Base-by-base conservation (phyloP, 768 basidiomycete species). In the Galerina marginata region DNA sequence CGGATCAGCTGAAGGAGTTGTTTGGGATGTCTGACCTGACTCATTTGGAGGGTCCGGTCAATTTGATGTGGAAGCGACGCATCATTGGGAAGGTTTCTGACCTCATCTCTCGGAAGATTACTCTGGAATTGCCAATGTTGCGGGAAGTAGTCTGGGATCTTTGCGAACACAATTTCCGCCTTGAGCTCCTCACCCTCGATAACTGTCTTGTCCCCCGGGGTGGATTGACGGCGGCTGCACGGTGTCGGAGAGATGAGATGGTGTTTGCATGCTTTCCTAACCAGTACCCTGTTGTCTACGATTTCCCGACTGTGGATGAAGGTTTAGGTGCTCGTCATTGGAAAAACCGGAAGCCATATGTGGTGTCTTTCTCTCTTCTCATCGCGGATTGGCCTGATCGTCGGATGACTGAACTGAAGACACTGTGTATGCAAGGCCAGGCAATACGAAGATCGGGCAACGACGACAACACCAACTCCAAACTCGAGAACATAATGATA, bases 131-230 rank as follows among this genome's bases (percentile, higher is more conserved):
- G 48, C 23, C 3, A 44, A 12, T 54, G 1, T 29, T 20, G 14
- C 49, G 62, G 7, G 52, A 61, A 38, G 53, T 64, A n/a, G n/a
- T 61, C 9, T 66, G 65, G 65, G 60, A 64, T 23, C 25, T 59
- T n/a, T 64, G 51, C 12, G 57, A 66, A 48, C 54, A 58, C 50
- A 66, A 66, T 38, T 66, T 63, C 33, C 56, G 44, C 5, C 11
- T 64, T 2, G 60, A 66, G 54, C 42, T 66, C 9, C 20, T 66
- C 1, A 40, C 54, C 6, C 26, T 66, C 1, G 62, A 66, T 44
- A 44, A 45, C n/a, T 48, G 16, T 20, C 37, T 65, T 23, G 43
- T 51, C 39, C 54, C 16, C 25, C 50, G 25, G 4, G 16, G 39
- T 23, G 3, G 16, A 39, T 42, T 56, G 37, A 16, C 0, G 16